Evolutionary conservation across 2,329 filamentous ascomycete genomes (phyloP), one percentile per base, ranked within the genome.

Genomic region (Trichoderma sp.): DNA sequence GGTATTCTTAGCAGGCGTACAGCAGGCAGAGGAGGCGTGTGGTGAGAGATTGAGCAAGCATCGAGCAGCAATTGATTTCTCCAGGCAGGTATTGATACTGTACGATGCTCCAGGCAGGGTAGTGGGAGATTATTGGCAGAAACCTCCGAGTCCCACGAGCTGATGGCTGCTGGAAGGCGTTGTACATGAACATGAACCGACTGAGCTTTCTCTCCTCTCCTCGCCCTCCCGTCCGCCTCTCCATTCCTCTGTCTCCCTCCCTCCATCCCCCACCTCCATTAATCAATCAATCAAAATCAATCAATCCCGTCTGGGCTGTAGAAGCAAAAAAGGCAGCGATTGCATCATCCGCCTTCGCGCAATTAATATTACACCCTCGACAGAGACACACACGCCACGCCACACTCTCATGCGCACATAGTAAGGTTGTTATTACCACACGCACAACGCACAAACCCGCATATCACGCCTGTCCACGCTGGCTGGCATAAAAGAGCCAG

Each of bases 401-500:
- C 52, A 53, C 59, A n/a, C 53, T 29, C 52, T 35, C 56, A 54
- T 54, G 52, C 32, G 54, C 54, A 48, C 54, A 50, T 19, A 54
- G 15, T n/a, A 42, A n/a, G n/a, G 37, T n/a, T n/a, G 15, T 17
- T 29, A 15, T 15, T 25, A 25, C 48, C 53, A 37, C 58, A 37
- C 29, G 32, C 58, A 67, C 65, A 63, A 63, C 65, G 39, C 58
- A 50, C 58, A 37, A 56, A 50, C 58, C 57, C 35, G 57, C 57
- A 67, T 59, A 67, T 67, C 42, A 67, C 58, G 35, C 29, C 58
- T 42, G 58, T 68, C 66, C 66, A 68, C 66, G 66, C 58, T 68
- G 66, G 58, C 66, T 63, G 66, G 58, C 66, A 68, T 61, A 48
- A 67, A 50, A 63, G 48, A 57, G 67, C 48, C 67, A 73, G 71